These are phyloP conservation scores for Mycena leptocephala DNA, from an alignment of 768 basidiomycete species.

Conservation along the genomic window DNA sequence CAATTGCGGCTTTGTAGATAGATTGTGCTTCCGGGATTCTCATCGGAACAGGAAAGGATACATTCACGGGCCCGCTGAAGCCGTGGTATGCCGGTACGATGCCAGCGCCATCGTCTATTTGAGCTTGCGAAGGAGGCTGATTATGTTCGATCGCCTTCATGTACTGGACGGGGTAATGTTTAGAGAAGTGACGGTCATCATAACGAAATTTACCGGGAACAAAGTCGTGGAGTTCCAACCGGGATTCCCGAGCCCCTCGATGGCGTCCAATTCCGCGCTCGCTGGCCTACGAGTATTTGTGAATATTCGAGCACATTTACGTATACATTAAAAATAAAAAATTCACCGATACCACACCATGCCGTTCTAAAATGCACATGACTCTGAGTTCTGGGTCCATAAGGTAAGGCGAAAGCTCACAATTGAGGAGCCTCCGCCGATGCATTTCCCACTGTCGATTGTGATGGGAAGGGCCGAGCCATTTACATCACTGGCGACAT, in stretches of 20 bases:
- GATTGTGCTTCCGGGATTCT: slow-evolving; percentile 26
- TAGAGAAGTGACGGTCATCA: not conserved
- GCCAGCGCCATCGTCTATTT: slow-evolving; percentile 25
- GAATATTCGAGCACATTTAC: not conserved
- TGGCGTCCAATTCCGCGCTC: slow-evolving; percentile 22
- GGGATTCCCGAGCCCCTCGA: slow-evolving; percentile 29
- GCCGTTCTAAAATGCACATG: slow-evolving; percentile 14
- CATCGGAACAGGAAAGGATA: slow-evolving; percentile 32
- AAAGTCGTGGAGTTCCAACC: slow-evolving; percentile 28
- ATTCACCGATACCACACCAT: slow-evolving; percentile 34
- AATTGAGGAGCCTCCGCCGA: slow-evolving; percentile 29
- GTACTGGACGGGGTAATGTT: not conserved
- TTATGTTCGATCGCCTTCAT: slow-evolving; percentile 35
- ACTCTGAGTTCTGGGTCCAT: not conserved
- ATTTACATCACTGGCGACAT: slow-evolving; percentile 17
- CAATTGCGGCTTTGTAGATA: slow-evolving; percentile 32
- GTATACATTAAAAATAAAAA: not conserved
- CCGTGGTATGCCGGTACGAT: slow-evolving; percentile 12
- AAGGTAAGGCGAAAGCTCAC: not conserved
- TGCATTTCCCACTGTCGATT: slow-evolving; percentile 33
- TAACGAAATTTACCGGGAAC: slow-evolving; percentile 8
- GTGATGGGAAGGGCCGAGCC: slow-evolving; percentile 18
- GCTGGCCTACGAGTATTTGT: slow-evolving; percentile 6
- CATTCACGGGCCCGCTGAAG: slow-evolving; percentile 26
- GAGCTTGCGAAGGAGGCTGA: slow-evolving; percentile 16